Percentiles rank a stretch among this genome's conserved stretches.
These are phyloP conservation scores for Mycena latifolia DNA, from an alignment of 768 basidiomycete genomes.

Conservation along the genomic window DNA sequence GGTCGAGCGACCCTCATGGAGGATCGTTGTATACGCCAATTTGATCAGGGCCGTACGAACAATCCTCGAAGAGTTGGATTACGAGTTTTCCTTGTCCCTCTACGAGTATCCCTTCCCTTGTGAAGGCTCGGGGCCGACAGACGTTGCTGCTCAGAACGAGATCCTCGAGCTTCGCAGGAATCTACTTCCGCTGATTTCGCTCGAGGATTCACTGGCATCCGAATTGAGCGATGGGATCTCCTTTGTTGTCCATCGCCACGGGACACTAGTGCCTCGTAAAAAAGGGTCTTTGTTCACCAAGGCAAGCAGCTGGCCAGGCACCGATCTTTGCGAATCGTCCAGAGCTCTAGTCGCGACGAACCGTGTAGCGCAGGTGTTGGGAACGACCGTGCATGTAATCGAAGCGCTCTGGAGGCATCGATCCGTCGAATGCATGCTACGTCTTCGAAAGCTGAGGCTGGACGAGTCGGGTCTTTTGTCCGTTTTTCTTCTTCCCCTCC, in stretches of 20 bases:
- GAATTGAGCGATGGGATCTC: constrained; percentile 77
- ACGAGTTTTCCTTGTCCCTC: constrained; percentile 49
- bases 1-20: constrained; percentile 79
- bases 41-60: constrained; percentile 83
- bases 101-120: constrained; percentile 38
- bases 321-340: constrained; percentile 48
- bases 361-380: constrained; percentile 68
- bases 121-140: constrained; percentile 37
- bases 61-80: constrained; percentile 79
- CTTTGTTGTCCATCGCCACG: constrained; percentile 69
- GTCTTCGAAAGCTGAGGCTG: constrained; percentile 70
- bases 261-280: constrained; percentile 80
- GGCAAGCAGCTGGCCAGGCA: constrained; percentile 55
- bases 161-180: constrained; percentile 65
- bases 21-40: constrained; percentile 86
- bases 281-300: constrained; percentile 67
- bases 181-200: constrained; percentile 72
- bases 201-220: constrained; percentile 76
- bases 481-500: constrained; percentile 16
- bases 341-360: constrained; percentile 58
- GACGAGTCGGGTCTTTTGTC: constrained; percentile 86
- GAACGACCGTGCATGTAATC: constrained; percentile 63
- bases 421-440: constrained; percentile 68
- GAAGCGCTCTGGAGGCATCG: constrained; percentile 78
- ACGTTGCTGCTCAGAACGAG: constrained; percentile 48